Conservation (phyloP, 345 rosid genomes). For the Salix dunnii region DNA sequence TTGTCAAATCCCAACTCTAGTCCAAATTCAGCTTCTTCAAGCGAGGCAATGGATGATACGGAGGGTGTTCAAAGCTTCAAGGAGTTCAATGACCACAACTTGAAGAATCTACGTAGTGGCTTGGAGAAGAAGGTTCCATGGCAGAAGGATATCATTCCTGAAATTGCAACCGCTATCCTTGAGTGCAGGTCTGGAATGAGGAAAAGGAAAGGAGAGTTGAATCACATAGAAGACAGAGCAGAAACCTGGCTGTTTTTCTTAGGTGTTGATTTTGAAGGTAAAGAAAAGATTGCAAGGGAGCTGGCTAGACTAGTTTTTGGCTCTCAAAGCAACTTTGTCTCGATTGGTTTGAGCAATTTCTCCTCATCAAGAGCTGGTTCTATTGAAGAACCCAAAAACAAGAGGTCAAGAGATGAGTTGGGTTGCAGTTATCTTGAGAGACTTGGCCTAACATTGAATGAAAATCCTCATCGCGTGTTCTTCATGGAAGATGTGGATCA, state of each 20-base stretch:
- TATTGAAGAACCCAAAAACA: constrained; percentile 28
- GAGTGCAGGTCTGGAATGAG: constrained; percentile 66
- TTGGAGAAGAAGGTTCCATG: constrained; percentile 69
- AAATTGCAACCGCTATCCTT: constrained; percentile 54
- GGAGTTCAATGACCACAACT: constrained; percentile 42
- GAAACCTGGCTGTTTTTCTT: constrained; percentile 83
- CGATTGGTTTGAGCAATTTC: constrained; percentile 40
- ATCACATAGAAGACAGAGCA: constrained; percentile 36
- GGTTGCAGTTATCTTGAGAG: constrained; percentile 36
- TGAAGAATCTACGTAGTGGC: constrained; percentile 46
- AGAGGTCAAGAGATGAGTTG: constrained; percentile 46
- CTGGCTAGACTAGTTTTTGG: constrained; percentile 67
- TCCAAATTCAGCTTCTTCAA: constrained; percentile 76
- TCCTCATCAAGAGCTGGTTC: constrained; percentile 24
- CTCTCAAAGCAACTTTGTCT: constrained; percentile 39
- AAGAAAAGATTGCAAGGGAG: constrained; percentile 70
- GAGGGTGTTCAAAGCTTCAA: constrained; percentile 44
- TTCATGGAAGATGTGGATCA: constrained; percentile 56
- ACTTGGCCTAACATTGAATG: constrained; percentile 54
- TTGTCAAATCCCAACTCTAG: constrained; percentile 69
- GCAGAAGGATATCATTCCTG: constrained; percentile 56
- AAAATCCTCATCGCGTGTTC: constrained; percentile 65
- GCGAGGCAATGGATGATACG: constrained; percentile 47
- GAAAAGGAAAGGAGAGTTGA: constrained; percentile 36
- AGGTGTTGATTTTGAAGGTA: constrained; percentile 62